Conservation (phyloP, 75 land plant genomes). For the Cryptomeria japonica region DNA sequence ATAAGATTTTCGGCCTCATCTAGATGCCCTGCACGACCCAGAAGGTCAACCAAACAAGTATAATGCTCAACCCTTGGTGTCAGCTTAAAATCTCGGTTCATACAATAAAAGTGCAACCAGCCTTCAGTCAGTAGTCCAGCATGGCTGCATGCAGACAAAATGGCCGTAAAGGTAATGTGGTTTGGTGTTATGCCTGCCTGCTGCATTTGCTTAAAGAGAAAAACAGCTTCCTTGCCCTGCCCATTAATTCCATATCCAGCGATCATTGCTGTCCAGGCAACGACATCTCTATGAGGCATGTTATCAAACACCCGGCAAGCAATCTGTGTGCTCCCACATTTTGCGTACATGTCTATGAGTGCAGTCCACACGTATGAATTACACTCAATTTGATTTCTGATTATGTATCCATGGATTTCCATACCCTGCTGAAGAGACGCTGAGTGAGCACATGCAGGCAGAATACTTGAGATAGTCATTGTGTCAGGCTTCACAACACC, state of each 20-base stretch:
- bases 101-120: conserved; percentile 33
- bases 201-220: conserved; percentile 45
- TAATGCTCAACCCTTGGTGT: conserved; percentile 60
- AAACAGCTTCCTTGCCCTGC: conserved; percentile 45
- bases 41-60: conserved; percentile 70
- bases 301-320: conserved; percentile 49
- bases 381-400: conserved; percentile 23
- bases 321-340: conserved; percentile 55
- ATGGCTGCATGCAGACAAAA: conserved; percentile 78
- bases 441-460: conserved; percentile 61
- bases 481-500: conserved; percentile 31
- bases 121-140: conserved; percentile 58
- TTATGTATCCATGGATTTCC: conserved; percentile 65
- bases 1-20: conserved; percentile 56
- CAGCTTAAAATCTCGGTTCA: conserved; percentile 35
- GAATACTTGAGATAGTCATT: conserved; percentile 54
- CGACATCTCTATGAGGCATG: conserved; percentile 51
- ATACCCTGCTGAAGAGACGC: conserved; percentile 54
- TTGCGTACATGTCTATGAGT: conserved; percentile 78
- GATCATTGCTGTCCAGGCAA: conserved; percentile 73
- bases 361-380: conserved; percentile 61
- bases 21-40: conserved; percentile 57
- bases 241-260: conserved; percentile 82
- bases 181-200: conserved; percentile 47
- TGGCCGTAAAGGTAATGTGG: conserved; percentile 57